Conservation (phyloP, 345 rosid genomes). For the Citropsis articulata region DNA sequence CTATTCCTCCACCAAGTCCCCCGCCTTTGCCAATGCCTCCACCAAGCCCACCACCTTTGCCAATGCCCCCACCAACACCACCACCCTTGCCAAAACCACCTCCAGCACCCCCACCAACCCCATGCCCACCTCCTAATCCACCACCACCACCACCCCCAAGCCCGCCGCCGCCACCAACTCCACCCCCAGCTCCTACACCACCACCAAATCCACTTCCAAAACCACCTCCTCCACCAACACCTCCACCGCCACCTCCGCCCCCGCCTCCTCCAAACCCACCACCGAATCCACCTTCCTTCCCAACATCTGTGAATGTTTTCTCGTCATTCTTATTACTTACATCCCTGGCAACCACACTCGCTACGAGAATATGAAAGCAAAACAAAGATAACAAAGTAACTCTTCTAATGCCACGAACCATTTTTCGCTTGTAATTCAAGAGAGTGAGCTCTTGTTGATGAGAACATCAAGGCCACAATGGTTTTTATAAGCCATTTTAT, state of each 20-base stretch:
- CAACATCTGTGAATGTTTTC: conserved; percentile 6
- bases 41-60: neutral
- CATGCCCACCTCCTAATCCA: conserved; percentile 5
- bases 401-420: conserved; percentile 30
- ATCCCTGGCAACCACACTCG: conserved; percentile 40
- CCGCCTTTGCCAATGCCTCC: conserved; percentile 24
- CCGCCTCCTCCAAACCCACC: conserved; percentile 1
- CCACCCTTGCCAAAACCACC: conserved; percentile 25
- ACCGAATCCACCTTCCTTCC: conserved; percentile 13
- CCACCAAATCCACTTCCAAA: neutral
- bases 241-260: neutral
- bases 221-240: neutral
- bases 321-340: conserved; percentile 27
- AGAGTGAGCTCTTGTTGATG: neutral
- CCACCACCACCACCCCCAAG: conserved; percentile 17
- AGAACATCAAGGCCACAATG: neutral
- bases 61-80: neutral
- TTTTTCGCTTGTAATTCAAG: neutral
- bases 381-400: conserved; percentile 40
- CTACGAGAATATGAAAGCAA: conserved; percentile 41
- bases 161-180: neutral
- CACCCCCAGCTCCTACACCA: conserved; percentile 6
- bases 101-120: conserved; percentile 21
- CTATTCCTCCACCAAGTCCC: conserved; percentile 1
- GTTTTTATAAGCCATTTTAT: conserved; percentile 22